A percentile compares a stretch with the other conserved stretches of the same genome.
These are phyloP conservation scores for Puccinia novopanici DNA, from an alignment of 1,284 basidiomycete species.

Conservation along the genomic window DNA sequence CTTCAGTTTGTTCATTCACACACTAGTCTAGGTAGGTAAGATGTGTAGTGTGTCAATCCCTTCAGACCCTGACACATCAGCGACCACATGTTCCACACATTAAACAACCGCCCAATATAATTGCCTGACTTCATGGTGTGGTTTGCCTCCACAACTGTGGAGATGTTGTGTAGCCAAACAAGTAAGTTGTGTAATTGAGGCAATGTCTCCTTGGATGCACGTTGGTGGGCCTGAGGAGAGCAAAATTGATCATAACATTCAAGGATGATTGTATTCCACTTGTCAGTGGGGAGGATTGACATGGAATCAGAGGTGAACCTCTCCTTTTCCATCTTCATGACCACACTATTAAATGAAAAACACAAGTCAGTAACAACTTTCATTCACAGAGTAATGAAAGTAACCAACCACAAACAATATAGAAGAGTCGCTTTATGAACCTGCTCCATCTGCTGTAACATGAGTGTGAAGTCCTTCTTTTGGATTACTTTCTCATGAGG, in stretches of 20 bases:
- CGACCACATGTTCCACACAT: conserved; percentile 26
- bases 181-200: background rate
- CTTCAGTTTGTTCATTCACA: too few relatives aligned
- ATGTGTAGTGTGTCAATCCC: conserved; percentile 1
- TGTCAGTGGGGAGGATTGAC: background rate
- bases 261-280: conserved; percentile 8
- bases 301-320: background rate
- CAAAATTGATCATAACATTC: conserved; percentile 16
- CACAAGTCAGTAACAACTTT: background rate
- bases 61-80: background rate
- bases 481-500: conserved; percentile 24
- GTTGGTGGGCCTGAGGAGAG: background rate
- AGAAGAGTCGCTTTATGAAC: background rate
- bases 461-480: conserved; percentile 12
- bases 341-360: too few relatives aligned
- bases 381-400: background rate
- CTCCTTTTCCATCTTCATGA: background rate
- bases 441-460: background rate
- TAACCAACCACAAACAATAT: conserved; percentile 8
- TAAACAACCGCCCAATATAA: background rate
- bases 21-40: background rate
- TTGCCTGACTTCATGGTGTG: background rate
- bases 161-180: background rate
- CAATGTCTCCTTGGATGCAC: background rate
- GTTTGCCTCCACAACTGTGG: background rate